These are phyloP conservation scores for Saccharomycopsis selenospora DNA, from an alignment of 805 yeast genomes.

Conservation along the genomic window DNA sequence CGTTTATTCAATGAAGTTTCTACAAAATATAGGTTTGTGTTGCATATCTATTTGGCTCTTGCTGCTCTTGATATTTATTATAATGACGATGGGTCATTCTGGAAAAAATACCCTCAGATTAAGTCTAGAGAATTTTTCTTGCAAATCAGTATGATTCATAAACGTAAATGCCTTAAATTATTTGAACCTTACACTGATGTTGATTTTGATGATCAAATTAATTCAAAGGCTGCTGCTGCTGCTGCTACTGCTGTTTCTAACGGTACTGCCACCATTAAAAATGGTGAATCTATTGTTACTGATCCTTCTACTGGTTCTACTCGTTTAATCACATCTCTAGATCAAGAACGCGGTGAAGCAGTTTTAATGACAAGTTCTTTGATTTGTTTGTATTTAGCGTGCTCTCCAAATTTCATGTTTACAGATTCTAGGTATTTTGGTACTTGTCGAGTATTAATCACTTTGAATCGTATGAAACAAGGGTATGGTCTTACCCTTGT, in stretches of 20 bases:
- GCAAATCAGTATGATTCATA: conserved; percentile 9
- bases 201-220: not conserved
- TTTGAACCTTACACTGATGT: not conserved
- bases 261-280: not conserved
- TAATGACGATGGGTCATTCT: conserved; percentile 7
- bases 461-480: not conserved
- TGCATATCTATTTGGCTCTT: conserved; percentile 9
- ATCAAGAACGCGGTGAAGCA: conserved; percentile 3
- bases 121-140: conserved; percentile 7
- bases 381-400: conserved; percentile 4
- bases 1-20: conserved; percentile 5
- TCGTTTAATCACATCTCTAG: not conserved
- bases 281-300: not conserved
- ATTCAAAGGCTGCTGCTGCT: too few relatives aligned
- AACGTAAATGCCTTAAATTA: conserved; percentile 5
- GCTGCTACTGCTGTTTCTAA: not conserved
- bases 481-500: not conserved
- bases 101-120: conserved; percentile 3
- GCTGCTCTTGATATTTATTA: conserved; percentile 11
- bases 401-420: conserved; percentile 4
- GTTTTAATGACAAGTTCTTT: conserved; percentile 6
- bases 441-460: not conserved
- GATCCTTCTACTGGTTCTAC: not conserved
- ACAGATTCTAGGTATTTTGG: conserved; percentile 7
- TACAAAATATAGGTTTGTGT: conserved; percentile 5